These are phyloP conservation scores for Physaria fendleri DNA, from an alignment of 345 rosid species.

Conservation along the genomic window DNA sequence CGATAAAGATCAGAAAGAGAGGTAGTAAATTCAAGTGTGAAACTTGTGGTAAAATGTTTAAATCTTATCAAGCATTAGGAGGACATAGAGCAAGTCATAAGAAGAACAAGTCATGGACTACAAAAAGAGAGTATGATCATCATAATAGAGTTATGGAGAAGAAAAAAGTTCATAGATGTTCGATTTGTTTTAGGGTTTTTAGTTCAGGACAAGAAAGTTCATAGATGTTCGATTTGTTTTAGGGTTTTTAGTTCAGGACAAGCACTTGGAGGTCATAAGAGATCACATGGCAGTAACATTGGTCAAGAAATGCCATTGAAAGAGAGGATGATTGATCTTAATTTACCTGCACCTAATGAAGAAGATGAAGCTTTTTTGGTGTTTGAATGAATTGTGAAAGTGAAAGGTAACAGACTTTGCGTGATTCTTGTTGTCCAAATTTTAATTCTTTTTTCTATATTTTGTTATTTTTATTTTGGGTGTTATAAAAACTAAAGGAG, in stretches of 20 bases:
- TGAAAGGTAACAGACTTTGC: constrained; percentile 29
- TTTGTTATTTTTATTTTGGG: too few relatives aligned
- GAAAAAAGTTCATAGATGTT: constrained; percentile 71
- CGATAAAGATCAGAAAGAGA: constrained; percentile 29
- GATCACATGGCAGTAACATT: constrained; percentile 51
- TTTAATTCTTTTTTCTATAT: constrained; percentile 6
- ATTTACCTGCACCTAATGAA: constrained; percentile 75
- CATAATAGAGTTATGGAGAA: constrained; percentile 32
- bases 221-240: too few relatives aligned
- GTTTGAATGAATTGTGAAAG: constrained; percentile 41
- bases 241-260: too few relatives aligned
- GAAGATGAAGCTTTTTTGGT: constrained; percentile 61
- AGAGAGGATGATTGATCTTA: constrained; percentile 66
- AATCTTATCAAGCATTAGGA: constrained; percentile 88
- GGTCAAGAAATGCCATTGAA: constrained; percentile 31
- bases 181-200: constrained; percentile 76
- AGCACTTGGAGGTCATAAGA: constrained; percentile 96
- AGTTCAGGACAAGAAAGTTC: too few relatives aligned
- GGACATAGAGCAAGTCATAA: constrained; percentile 95
- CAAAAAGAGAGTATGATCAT: constrained; percentile 35
- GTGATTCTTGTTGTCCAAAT: constrained; percentile 17
- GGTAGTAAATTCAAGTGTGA: constrained; percentile 59
- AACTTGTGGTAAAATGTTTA: constrained; percentile 68
- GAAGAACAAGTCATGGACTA: constrained; percentile 39
- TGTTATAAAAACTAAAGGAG: constrained; percentile 13